Evolutionary conservation across 371 early-diverging fungal genomes (phyloP).

Genomic region (Mucor circinelloides): DNA sequence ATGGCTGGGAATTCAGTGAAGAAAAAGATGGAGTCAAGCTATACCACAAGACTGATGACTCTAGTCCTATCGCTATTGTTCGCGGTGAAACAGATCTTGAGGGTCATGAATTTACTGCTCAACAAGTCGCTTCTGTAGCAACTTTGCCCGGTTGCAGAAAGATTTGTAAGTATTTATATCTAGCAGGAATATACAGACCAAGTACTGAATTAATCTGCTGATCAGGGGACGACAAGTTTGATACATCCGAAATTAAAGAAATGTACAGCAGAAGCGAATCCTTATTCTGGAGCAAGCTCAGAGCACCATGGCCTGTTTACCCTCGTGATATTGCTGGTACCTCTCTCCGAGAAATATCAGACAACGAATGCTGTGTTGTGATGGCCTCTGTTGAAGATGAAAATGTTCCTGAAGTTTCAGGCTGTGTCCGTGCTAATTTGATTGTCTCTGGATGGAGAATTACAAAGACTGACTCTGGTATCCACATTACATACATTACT

Average conservation of each 20-base stretch:
- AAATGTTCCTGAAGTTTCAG: slow-evolving; percentile 26
- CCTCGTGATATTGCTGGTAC: slow-evolving; percentile 33
- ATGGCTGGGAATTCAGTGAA: slow-evolving; percentile 30
- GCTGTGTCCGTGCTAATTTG: slow-evolving; percentile 43
- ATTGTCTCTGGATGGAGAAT: slow-evolving; percentile 52
- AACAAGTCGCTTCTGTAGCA: slow-evolving; percentile 31
- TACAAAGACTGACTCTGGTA: slow-evolving; percentile 30
- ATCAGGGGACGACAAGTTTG: slow-evolving; percentile 52
- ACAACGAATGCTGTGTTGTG: slow-evolving; percentile 28
- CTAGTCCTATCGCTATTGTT: slow-evolving; percentile 22
- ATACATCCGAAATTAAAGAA: slow-evolving; percentile 42
- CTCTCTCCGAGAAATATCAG: slow-evolving; percentile 24
- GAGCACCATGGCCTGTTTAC: slow-evolving; percentile 51
- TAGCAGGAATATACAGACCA: not conserved
- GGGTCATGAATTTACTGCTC: slow-evolving; percentile 25
- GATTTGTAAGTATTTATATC: slow-evolving; percentile 25
- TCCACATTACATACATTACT: slow-evolving; percentile 45
- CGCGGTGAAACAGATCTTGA: slow-evolving; percentile 29
- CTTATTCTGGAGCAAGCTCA: slow-evolving; percentile 48
- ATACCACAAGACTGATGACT: slow-evolving; percentile 25
- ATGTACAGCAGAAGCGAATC: slow-evolving; percentile 33
- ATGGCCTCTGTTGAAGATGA: slow-evolving; percentile 47
- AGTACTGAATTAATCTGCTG: not conserved
- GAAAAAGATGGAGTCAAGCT: slow-evolving; percentile 32
- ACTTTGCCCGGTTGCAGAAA: slow-evolving; percentile 31